These are phyloP conservation scores for Neonectria sp. DNA, from an alignment of 2,329 filamentous ascomycete species.

Conservation along the genomic window DNA sequence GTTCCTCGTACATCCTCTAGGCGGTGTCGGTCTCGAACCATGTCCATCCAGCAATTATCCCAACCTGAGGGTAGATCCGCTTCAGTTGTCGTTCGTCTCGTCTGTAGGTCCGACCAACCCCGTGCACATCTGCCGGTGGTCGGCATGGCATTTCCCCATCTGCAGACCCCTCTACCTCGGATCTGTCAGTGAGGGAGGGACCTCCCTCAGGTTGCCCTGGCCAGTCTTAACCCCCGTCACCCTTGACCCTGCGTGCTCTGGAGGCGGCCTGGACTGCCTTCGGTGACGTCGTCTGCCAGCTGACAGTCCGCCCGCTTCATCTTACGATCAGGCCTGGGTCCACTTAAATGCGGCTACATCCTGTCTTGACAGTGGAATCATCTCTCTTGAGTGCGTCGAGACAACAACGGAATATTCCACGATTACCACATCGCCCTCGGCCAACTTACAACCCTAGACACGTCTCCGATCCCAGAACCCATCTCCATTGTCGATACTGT, in stretches of 20 bases:
- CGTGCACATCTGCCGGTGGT: constrained; percentile 43
- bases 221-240: constrained; percentile 18
- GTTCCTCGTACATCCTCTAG: constrained; percentile 11
- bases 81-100: constrained; percentile 39
- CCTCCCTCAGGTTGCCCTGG: constrained; percentile 30
- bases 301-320: constrained; percentile 25
- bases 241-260: constrained; percentile 14
- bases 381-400: constrained; percentile 24
- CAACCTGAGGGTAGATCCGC: constrained; percentile 17
- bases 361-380: constrained; percentile 32
- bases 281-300: constrained; percentile 40
- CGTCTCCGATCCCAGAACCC: constrained; percentile 16
- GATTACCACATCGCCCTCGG: constrained; percentile 15
- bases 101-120: constrained; percentile 32
- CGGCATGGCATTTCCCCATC: constrained; percentile 46
- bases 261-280: constrained; percentile 7
- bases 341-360: constrained; percentile 30
- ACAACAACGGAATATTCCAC: constrained; percentile 29
- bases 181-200: constrained; percentile 36
- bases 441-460: constrained; percentile 7
- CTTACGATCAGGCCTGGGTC: constrained; percentile 38
- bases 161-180: constrained; percentile 41
- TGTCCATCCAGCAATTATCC: constrained; percentile 23
- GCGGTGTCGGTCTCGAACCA: not conserved
- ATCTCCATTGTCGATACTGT: constrained; percentile 17